Conservation (phyloP, 768 basidiomycete genomes). For the Leucogyrophana mollusca region DNA sequence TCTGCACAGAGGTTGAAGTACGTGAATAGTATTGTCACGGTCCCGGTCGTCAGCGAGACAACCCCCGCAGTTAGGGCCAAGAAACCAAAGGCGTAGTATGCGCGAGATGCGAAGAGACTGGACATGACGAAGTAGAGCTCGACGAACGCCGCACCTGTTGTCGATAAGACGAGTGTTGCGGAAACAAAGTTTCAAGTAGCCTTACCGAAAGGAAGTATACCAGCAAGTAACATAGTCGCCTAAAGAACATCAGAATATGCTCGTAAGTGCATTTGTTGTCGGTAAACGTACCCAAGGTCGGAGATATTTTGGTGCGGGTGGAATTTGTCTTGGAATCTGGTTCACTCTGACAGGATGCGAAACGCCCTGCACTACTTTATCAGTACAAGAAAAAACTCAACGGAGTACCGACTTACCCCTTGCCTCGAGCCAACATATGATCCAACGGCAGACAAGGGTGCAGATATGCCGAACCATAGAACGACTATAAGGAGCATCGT, state of each 20-base stretch:
- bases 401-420: slow-evolving; percentile 54
- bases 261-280: not conserved
- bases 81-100: slow-evolving; percentile 97
- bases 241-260: slow-evolving; percentile 21
- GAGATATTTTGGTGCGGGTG: slow-evolving; percentile 82
- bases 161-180: slow-evolving; percentile 5
- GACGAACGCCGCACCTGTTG: slow-evolving; percentile 88
- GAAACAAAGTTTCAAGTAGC: not conserved
- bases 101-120: slow-evolving; percentile 86
- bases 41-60: slow-evolving; percentile 84
- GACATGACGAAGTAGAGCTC: slow-evolving; percentile 93
- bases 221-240: slow-evolving; percentile 79
- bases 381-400: slow-evolving; percentile 2
- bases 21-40: slow-evolving; percentile 83
- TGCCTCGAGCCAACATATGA: slow-evolving; percentile 85
- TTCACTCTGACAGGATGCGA: slow-evolving; percentile 87
- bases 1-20: slow-evolving; percentile 94
- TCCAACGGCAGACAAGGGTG: slow-evolving; percentile 83
- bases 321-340: slow-evolving; percentile 95
- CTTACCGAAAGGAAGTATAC: slow-evolving; percentile 87
- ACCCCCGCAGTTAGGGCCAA: slow-evolving; percentile 83
- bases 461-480: slow-evolving; percentile 93
- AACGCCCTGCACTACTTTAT: slow-evolving; percentile 47
- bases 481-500: slow-evolving; percentile 83
- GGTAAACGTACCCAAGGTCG: slow-evolving; percentile 63